Base-by-base conservation (phyloP, 768 basidiomycete species). In the Agaricus blazei region DNA sequence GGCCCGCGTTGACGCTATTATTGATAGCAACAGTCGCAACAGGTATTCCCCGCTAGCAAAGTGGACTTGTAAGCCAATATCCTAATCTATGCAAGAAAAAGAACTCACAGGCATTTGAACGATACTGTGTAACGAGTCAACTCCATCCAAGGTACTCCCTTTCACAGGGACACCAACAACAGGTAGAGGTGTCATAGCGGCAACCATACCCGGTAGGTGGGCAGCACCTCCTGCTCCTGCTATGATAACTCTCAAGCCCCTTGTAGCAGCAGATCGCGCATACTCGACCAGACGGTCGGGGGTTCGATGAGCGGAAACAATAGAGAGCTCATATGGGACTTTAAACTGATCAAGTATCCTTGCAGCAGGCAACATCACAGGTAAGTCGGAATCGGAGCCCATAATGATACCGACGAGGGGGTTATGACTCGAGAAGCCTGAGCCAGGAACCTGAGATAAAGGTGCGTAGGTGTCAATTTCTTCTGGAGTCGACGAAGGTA, bases 161-260 rank as follows among this genome's bases (percentile, higher is more conserved):
- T 94, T 97, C 54, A 99, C 97, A 2, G 97, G 97, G 0, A 99
- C 97, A 11, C 97, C 96, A 31, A 99, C 83, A 0, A 99, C 93
- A 0, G 97, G 96, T 50, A 98, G 68, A 2, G 85, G 76, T 0
- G 94, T 96, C 87, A 97, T 85, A 19, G 91, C 87, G 4, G 96
- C 97, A 1, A 98, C 93, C 97, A 99, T 99, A 0, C 97, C 97
- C 0, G 97, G 97, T 1, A 99, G 73, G 72, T 99, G 97, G 4
- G 96, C 97, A 1, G 97, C 96, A 0, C 97, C 97, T n/a, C 97
- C 97, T 5, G 97, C 97, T 5, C 96, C 96, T 1, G 96, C 96
- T 42, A 99, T 87, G 68, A 99, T 83, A 3, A 80, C 81, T 45
- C 88, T 72, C 41, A 90, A 60, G 2, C 89, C 90, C 4, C 88